Percentiles rank a stretch among this genome's conserved stretches.
Evolutionary conservation across 768 basidiomycete genomes (phyloP).

Genomic region (Boletellus emodensis): DNA sequence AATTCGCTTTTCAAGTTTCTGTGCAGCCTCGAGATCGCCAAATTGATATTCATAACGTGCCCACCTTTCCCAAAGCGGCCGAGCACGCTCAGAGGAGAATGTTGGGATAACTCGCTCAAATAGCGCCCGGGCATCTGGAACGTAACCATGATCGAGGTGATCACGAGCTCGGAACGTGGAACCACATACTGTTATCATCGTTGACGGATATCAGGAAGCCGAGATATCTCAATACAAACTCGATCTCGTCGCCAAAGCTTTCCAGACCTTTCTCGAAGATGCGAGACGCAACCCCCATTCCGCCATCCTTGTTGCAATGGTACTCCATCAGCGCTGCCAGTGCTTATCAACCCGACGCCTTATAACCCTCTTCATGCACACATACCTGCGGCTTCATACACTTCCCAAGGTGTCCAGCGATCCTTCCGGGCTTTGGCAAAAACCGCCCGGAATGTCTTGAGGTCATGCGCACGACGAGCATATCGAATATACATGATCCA

Average conservation of each 20-base stretch:
- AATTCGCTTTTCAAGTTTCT: conserved; percentile 87
- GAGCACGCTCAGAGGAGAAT: conserved; percentile 73
- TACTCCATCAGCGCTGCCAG: conserved; percentile 87
- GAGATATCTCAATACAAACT: conserved; percentile 85
- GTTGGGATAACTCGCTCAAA: conserved; percentile 85
- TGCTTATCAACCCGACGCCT: conserved; percentile 4
- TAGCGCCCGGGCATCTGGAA: conserved; percentile 85
- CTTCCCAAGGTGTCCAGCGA: conserved; percentile 82
- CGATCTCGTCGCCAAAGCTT: conserved; percentile 72
- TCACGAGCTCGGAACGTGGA: neutral
- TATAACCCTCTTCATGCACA: neutral
- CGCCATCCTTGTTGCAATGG: conserved; percentile 76
- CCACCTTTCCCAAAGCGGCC: conserved; percentile 95
- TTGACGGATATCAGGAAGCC: conserved; percentile 92
- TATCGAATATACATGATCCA: conserved; percentile 95
- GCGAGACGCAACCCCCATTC: conserved; percentile 70
- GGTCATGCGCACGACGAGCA: conserved; percentile 80
- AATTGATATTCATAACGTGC: conserved; percentile 93
- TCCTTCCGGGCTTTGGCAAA: conserved; percentile 82
- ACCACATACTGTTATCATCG: conserved; percentile 83
- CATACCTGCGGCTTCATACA: conserved; percentile 86
- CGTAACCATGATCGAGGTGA: conserved; percentile 2
- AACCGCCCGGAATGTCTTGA: conserved; percentile 69
- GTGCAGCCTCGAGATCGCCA: conserved; percentile 83
- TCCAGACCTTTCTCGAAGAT: conserved; percentile 95